These are phyloP conservation scores for Adansonia rubrostipa DNA, from an alignment of 441 rosid genomes.

Conservation along the genomic window DNA sequence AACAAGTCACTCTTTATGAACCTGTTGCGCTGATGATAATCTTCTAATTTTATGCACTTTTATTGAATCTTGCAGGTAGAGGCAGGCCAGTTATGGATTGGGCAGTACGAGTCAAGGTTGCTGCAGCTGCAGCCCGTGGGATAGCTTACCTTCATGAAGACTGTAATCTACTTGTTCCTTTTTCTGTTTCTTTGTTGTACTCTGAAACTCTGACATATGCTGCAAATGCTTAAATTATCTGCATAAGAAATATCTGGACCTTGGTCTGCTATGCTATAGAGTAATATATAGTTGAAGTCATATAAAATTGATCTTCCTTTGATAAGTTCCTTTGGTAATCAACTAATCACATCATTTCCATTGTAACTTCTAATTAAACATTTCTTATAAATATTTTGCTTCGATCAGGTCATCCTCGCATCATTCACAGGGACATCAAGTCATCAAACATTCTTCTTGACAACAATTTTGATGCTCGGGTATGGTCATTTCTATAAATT, in stretches of 20 bases:
- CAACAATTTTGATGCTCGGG: slow-evolving; percentile 82
- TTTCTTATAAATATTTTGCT: slow-evolving; percentile 23
- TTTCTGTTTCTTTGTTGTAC: not conserved
- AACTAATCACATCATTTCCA: not conserved
- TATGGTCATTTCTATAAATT: slow-evolving; percentile 38
- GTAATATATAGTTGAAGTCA: slow-evolving; percentile 21
- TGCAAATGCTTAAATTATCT: slow-evolving; percentile 3
- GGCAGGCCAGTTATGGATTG: slow-evolving; percentile 78
- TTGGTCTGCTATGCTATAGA: not conserved
- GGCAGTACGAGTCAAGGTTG: slow-evolving; percentile 77
- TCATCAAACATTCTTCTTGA: slow-evolving; percentile 93
- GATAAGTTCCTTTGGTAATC: not conserved
- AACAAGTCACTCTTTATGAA: not conserved
- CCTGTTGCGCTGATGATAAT: not conserved
- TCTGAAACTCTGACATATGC: not conserved
- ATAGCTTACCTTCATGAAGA: slow-evolving; percentile 95
- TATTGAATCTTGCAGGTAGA: slow-evolving; percentile 41
- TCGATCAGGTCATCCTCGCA: slow-evolving; percentile 83
- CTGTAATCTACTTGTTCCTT: slow-evolving; percentile 56
- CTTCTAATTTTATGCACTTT: slow-evolving; percentile 20
- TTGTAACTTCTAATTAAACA: not conserved
- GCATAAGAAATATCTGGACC: not conserved
- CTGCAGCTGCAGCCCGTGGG: slow-evolving; percentile 97
- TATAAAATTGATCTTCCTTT: slow-evolving; percentile 5
- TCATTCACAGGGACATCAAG: slow-evolving; percentile 95